Base-by-base conservation (phyloP, 495 filamentous ascomycete genomes). In the Hypoxylon crocopeplum region DNA sequence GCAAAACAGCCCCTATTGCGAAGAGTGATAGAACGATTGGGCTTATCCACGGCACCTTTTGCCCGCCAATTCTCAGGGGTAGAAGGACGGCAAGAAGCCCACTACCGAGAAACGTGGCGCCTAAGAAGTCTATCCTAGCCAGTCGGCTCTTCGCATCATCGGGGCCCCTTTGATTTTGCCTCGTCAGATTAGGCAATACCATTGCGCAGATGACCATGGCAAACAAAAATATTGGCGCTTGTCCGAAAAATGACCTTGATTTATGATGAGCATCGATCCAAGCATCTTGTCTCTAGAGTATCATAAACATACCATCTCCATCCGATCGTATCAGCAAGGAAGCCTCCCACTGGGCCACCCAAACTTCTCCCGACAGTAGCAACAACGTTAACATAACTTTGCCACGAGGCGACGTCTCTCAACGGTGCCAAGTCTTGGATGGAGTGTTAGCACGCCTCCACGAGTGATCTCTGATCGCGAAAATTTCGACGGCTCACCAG, bases 381-480 rank as follows among this genome's bases (percentile, higher is more conserved):
- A 5, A 84, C 73, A 10, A 88, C 77, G 53, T 90, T 89, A 17
- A 88, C 75, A 65, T 86, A 88, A 7, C 84, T 81, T 38, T 85
- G 77, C 85, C 84, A 90, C 8, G 77, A 72, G 6, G 85, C 87
- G 0, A 88, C 75, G n/a, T 90, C 83, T n/a, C 83, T 75, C n/a
- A 82, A 69, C 7, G 86, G 84, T 1, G 89, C 79, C 3, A 89
- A 73, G 53, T 90, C 86, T n/a, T 77, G 8, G 7, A 47, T 8
- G 13, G 42, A 78, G 72, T 34, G 73, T 79, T 4, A 69, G 42
- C 11, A 2, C 8, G 12, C 5, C 8, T 21, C 37, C 7, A 46
- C 46, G 5, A 20, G 29, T n/a, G n/a, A n/a, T n/a, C n/a, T n/a
- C 1, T 22, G 27, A 7, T 57, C n/a, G 0, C 1, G 20, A 41